Conservation (phyloP, 345 rosid genomes). For the Corchorus olitorius region DNA sequence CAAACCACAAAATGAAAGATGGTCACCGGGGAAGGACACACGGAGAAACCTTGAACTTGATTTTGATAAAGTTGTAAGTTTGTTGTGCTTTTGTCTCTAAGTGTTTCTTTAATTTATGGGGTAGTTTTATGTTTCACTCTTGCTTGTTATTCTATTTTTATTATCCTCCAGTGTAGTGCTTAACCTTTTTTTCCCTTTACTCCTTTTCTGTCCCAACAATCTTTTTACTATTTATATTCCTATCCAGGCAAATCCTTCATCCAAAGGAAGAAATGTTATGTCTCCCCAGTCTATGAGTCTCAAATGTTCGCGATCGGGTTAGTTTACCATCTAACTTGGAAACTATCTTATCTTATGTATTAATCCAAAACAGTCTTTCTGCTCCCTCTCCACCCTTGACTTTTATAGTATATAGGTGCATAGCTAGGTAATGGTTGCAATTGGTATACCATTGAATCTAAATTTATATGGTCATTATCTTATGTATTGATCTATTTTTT, state of each 20-base stretch:
- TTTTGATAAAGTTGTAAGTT: constrained; percentile 44
- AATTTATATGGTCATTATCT: too few species aligned
- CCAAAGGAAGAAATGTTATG: constrained; percentile 15
- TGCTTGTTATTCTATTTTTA: background rate
- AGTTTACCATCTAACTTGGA: constrained; percentile 22
- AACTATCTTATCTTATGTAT: background rate
- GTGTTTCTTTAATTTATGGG: background rate
- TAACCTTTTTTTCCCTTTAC: background rate
- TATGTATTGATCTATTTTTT: too few species aligned
- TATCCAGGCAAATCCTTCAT: constrained; percentile 37
- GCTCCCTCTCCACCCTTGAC: background rate
- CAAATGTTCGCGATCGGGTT: constrained; percentile 66
- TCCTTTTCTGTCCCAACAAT: background rate
- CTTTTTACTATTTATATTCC: constrained; percentile 11
- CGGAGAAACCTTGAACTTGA: constrained; percentile 38
- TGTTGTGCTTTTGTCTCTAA: background rate
- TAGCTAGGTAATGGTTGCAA: background rate
- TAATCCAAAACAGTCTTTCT: background rate
- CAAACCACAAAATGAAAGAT: constrained; percentile 8
- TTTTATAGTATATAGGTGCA: background rate
- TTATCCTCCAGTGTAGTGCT: background rate
- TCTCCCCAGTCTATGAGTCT: constrained; percentile 46
- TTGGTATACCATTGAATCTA: background rate
- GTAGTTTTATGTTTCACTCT: background rate
- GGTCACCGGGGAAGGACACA: constrained; percentile 21